phyloP scores from a whole-genome alignment of 2,329 filamentous ascomycete genomes.

The Fusarium newnesense region DNA sequence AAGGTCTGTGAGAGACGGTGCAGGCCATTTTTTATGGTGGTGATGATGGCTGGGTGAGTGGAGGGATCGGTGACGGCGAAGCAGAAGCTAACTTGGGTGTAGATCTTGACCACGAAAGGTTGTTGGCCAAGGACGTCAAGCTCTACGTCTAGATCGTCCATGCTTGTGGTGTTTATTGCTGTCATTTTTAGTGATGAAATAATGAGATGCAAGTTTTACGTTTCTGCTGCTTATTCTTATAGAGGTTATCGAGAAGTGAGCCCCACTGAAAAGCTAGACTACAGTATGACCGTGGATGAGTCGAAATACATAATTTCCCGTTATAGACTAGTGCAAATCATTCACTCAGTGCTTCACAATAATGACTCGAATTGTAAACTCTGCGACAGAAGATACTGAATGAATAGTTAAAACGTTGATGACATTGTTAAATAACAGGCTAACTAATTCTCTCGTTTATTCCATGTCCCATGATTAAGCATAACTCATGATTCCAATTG shows the following conservation, averaged over 20 bases:
- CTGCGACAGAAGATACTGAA: neutral
- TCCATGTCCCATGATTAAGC: neutral
- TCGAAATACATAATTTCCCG: neutral
- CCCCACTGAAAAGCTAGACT: neutral
- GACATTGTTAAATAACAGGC: neutral
- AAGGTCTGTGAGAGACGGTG: conserved; percentile 52
- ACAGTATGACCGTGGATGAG: no score
- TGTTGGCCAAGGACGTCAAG: conserved; percentile 57
- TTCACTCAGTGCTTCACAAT: fast-evolving
- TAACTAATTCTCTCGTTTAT: neutral
- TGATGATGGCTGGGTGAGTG: conserved; percentile 41
- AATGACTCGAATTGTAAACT: fast-evolving
- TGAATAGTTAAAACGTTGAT: no score
- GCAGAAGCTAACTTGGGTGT: conserved; percentile 57
- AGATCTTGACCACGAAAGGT: conserved; percentile 52
- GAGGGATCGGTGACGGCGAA: conserved; percentile 47
- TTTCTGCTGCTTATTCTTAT: no score
- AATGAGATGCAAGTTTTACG: neutral
- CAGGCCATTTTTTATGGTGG: conserved; percentile 51
- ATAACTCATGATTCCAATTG: neutral
- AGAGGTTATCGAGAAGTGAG: neutral
- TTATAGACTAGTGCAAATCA: neutral
- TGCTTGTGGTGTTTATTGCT: neutral
- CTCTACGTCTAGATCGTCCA: conserved; percentile 30
- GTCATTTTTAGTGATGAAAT: conserved; percentile 1